A percentile compares a stretch with the other conserved stretches of the same genome.
Conservation (phyloP, 2,329 filamentous ascomycete species). For the Aspergillaceae sp. region DNA sequence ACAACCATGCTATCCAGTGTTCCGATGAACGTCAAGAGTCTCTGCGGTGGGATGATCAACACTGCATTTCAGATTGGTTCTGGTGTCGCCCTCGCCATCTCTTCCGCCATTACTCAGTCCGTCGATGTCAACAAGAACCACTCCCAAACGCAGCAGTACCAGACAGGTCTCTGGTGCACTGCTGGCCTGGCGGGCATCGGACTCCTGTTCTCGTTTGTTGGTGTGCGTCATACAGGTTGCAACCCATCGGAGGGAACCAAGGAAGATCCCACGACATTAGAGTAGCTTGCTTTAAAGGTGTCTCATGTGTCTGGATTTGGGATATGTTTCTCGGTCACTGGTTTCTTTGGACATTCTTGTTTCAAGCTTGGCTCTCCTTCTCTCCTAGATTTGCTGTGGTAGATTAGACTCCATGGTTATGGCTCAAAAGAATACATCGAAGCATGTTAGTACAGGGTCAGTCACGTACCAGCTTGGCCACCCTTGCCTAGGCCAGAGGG, state of each 20-base stretch:
- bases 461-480: too few species aligned
- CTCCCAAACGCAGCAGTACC: conserved; percentile 26
- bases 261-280: conserved; percentile 5
- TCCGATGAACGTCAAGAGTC: conserved; percentile 33
- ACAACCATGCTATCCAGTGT: conserved; percentile 34
- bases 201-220: conserved; percentile 13
- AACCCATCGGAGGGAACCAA: conserved; percentile 4
- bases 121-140: conserved; percentile 32
- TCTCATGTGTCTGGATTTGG: background rate
- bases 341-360: too few species aligned
- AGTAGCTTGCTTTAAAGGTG: background rate
- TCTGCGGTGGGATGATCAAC: conserved; percentile 37
- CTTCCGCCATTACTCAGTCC: conserved; percentile 30
- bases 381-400: too few species aligned
- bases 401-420: too few species aligned
- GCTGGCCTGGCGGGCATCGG: conserved; percentile 33
- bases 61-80: conserved; percentile 38
- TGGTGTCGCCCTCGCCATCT: conserved; percentile 34
- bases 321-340: too few species aligned
- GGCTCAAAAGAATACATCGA: too few species aligned
- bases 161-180: conserved; percentile 36
- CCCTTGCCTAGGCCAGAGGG: too few species aligned
- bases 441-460: too few species aligned
- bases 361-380: too few species aligned
- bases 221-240: conserved; percentile 2